These are phyloP conservation scores for Candida adriatica DNA, from an alignment of 805 yeast genomes.

Conservation along the genomic window DNA sequence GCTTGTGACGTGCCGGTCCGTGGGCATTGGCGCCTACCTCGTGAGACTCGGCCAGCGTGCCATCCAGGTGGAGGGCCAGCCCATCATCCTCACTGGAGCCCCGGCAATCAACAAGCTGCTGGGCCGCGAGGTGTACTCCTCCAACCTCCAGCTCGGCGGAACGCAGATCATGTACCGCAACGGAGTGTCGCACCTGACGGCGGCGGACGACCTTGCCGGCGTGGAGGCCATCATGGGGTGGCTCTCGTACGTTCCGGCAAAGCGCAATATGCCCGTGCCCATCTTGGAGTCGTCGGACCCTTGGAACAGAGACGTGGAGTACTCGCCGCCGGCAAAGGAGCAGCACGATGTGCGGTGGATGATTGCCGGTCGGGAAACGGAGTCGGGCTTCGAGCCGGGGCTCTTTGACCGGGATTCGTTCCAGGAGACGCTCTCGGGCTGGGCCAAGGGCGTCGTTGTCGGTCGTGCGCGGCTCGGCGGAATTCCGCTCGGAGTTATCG, in stretches of 20 bases:
- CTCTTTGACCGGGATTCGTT: slow-evolving; percentile 88
- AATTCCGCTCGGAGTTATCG: slow-evolving; percentile 97
- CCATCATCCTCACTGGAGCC: slow-evolving; percentile 97
- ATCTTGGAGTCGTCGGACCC: slow-evolving; percentile 66
- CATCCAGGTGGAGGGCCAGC: slow-evolving; percentile 97
- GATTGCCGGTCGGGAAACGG: slow-evolving; percentile 77
- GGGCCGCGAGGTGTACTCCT: slow-evolving; percentile 95
- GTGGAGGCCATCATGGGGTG: slow-evolving; percentile 90
- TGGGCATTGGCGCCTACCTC: slow-evolving; percentile 98
- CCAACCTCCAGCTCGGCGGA: slow-evolving; percentile 97
- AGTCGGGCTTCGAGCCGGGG: slow-evolving; percentile 76
- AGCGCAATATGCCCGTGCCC: slow-evolving; percentile 86
- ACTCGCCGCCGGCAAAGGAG: slow-evolving; percentile 61
- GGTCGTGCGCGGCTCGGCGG: slow-evolving; percentile 99
- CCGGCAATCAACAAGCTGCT: slow-evolving; percentile 95
- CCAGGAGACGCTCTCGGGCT: slow-evolving; percentile 93
- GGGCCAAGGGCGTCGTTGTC: slow-evolving; percentile 98
- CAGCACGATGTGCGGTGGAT: slow-evolving; percentile 91
- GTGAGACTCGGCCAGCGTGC: slow-evolving; percentile 99
- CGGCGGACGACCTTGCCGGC: slow-evolving; percentile 95
- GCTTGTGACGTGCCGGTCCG: slow-evolving; percentile 99
- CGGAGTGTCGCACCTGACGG: slow-evolving; percentile 98
- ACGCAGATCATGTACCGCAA: slow-evolving; percentile 97
- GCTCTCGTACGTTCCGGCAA: slow-evolving; percentile 92
- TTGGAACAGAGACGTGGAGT: slow-evolving; percentile 94